phyloP scores from a whole-genome alignment of 352 stramenopile genomes.

The Phytophthora meadii region DNA sequence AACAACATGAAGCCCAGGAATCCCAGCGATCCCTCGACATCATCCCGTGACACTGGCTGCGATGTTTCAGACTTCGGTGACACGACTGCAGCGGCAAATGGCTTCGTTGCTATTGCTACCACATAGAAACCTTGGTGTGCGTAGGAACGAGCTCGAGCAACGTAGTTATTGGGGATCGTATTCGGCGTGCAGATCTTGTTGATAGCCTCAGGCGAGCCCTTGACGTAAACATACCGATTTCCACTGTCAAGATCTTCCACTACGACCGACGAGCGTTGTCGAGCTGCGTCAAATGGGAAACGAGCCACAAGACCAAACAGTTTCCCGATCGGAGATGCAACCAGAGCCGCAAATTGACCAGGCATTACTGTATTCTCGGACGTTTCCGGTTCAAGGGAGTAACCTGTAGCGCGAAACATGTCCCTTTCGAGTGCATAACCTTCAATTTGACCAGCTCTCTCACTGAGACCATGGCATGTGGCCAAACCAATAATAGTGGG shows the following conservation, averaged over 20 bases:
- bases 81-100: constrained; percentile 37
- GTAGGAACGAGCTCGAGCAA: constrained; percentile 61
- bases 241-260: constrained; percentile 73
- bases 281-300: constrained; percentile 73
- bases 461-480: constrained; percentile 71
- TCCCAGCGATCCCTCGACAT: constrained; percentile 76
- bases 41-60: constrained; percentile 62
- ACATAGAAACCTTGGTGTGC: constrained; percentile 89
- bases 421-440: constrained; percentile 77
- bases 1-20: constrained; percentile 92
- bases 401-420: constrained; percentile 77
- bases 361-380: constrained; percentile 27
- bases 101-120: constrained; percentile 67
- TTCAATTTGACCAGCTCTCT: constrained; percentile 55
- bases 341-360: constrained; percentile 59
- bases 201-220: constrained; percentile 73
- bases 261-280: constrained; percentile 75
- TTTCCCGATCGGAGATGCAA: constrained; percentile 76
- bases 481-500: constrained; percentile 68
- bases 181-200: constrained; percentile 64
- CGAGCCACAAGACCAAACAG: constrained; percentile 73
- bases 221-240: constrained; percentile 71
- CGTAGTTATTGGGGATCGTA: constrained; percentile 77
- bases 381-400: constrained; percentile 60
- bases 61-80: constrained; percentile 41